These are phyloP conservation scores for Tulasnella sp. DNA, from an alignment of 768 basidiomycete species.

Conservation along the genomic window DNA sequence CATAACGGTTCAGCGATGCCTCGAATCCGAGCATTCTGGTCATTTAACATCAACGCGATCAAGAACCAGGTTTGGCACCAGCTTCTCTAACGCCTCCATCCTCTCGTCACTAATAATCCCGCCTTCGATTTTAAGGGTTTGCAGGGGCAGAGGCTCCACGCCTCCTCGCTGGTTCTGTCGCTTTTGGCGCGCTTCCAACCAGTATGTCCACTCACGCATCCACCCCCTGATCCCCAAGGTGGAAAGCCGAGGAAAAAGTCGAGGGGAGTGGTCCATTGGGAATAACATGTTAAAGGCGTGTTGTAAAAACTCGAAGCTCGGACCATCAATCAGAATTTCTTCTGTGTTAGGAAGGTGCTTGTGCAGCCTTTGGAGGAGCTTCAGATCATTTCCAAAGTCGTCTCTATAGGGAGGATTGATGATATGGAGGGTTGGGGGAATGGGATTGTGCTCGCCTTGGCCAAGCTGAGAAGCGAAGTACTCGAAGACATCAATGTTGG, in stretches of 20 bases:
- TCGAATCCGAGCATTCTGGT: not conserved
- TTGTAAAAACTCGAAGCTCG: not conserved
- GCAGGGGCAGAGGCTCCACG: not conserved
- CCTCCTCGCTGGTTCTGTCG: not conserved
- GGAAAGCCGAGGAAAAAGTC: not conserved
- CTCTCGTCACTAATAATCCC: not conserved
- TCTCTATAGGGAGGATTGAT: not conserved
- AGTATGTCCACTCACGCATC: not conserved
- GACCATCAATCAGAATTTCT: not conserved
- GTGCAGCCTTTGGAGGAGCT: not conserved
- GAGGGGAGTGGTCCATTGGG: not conserved
- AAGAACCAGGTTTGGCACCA: not conserved
- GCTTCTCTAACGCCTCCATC: not conserved
- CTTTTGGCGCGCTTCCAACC: not conserved
- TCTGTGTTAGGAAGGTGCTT: not conserved
- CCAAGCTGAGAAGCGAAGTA: not conserved
- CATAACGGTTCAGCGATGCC: too few relatives aligned
- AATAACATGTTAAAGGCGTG: not conserved
- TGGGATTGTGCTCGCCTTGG: not conserved
- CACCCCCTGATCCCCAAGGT: not conserved
- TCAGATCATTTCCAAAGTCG: not conserved
- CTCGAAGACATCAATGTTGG: not conserved
- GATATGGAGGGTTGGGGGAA: not conserved
- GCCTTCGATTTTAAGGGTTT: not conserved
- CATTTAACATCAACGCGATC: not conserved